A percentile compares a stretch with the other conserved stretches of the same genome.
Conservation (phyloP, 371 early-diverging fungal genomes). For the Lichtheimia hyalospora region DNA sequence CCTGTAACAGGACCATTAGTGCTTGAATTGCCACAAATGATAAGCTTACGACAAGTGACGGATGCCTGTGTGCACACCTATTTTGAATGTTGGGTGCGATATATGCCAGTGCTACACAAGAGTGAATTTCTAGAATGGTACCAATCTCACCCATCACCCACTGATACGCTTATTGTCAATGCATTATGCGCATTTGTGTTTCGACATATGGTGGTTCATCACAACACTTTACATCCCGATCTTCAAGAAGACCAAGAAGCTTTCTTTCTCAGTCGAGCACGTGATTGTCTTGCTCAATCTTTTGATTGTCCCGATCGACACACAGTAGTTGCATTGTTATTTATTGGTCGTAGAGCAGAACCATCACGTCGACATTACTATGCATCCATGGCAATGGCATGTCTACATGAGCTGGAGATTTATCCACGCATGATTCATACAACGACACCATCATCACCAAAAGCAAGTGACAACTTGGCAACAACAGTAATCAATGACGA, state of each 20-base stretch:
- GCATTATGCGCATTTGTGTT: constrained; percentile 38
- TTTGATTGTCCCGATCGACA: constrained; percentile 47
- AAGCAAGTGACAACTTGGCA: too few species aligned
- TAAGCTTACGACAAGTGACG: constrained; percentile 30
- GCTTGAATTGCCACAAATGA: constrained; percentile 6
- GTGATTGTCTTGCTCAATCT: constrained; percentile 37
- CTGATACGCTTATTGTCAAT: constrained; percentile 45
- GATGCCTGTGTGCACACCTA: constrained; percentile 44
- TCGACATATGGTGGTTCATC: constrained; percentile 42
- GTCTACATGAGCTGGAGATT: constrained; percentile 40
- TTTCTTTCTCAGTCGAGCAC: constrained; percentile 40
- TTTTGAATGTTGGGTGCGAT: constrained; percentile 48
- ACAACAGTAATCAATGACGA: constrained; percentile 29
- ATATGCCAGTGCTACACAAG: constrained; percentile 29
- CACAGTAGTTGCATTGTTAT: constrained; percentile 30
- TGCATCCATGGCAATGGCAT: constrained; percentile 46
- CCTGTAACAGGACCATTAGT: neutral
- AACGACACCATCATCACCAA: too few species aligned
- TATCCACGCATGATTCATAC: constrained; percentile 36
- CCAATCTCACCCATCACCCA: constrained; percentile 24
- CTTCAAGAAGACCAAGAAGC: constrained; percentile 44
- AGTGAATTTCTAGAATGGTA: constrained; percentile 48
- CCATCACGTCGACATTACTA: constrained; percentile 38
- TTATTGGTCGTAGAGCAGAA: constrained; percentile 33
- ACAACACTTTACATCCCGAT: constrained; percentile 20